Evolutionary conservation across 768 basidiomycete species (phyloP).

Genomic region (Agrocybe pediades): DNA sequence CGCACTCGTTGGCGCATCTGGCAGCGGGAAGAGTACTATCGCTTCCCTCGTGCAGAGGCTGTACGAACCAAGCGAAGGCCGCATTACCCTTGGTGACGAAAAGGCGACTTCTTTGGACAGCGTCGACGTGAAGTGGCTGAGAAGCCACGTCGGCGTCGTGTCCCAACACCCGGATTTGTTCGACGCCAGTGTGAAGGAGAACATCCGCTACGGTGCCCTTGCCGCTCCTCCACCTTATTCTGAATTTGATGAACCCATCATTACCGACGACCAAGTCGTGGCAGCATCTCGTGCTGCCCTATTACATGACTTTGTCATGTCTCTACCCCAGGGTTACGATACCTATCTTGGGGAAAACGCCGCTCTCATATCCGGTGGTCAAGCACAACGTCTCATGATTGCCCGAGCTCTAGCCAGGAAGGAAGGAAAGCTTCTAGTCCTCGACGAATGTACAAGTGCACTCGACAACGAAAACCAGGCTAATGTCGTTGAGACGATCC

Average conservation of each 20-base stretch:
- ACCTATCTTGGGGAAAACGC: slow-evolving; percentile 92
- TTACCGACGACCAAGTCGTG: slow-evolving; percentile 59
- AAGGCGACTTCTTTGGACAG: slow-evolving; percentile 44
- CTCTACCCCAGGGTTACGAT: slow-evolving; percentile 82
- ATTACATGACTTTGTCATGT: slow-evolving; percentile 84
- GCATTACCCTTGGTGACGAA: slow-evolving; percentile 57
- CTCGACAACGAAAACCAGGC: slow-evolving; percentile 85
- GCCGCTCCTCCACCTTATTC: neutral
- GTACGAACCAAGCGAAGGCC: slow-evolving; percentile 76
- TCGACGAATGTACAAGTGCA: slow-evolving; percentile 96
- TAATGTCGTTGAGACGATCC: slow-evolving; percentile 78
- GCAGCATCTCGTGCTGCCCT: slow-evolving; percentile 76
- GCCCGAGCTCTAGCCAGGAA: slow-evolving; percentile 86
- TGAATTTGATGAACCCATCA: slow-evolving; percentile 17
- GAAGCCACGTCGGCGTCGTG: slow-evolving; percentile 85
- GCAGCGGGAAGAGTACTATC: slow-evolving; percentile 95
- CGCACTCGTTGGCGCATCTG: slow-evolving; percentile 90
- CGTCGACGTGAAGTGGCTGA: slow-evolving; percentile 74
- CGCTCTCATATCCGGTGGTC: slow-evolving; percentile 88
- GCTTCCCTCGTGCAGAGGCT: slow-evolving; percentile 84
- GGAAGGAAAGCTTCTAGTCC: slow-evolving; percentile 63
- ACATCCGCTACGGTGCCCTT: slow-evolving; percentile 79
- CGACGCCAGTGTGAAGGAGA: slow-evolving; percentile 83
- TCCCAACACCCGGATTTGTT: slow-evolving; percentile 88
- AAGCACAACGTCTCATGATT: slow-evolving; percentile 91